Conservation (phyloP, 2,329 filamentous ascomycete species). For the Talaromyces sp. region DNA sequence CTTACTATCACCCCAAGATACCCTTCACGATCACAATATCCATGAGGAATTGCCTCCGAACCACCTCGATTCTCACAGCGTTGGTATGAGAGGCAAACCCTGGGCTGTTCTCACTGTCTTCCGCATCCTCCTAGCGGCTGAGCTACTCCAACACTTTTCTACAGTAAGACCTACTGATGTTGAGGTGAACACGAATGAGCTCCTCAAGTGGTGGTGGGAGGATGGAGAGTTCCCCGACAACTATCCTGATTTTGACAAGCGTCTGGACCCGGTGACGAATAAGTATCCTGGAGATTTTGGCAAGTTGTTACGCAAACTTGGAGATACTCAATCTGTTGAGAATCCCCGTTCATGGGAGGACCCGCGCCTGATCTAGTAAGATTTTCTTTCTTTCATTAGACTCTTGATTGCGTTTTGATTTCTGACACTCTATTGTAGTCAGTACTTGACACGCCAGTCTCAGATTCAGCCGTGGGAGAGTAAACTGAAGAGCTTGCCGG, state of each 20-base stretch:
- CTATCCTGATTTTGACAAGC: not conserved
- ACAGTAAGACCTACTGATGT: no score
- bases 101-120: not conserved
- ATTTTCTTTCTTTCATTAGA: not conserved
- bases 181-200: not conserved
- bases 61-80: not conserved
- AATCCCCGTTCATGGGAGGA: not conserved
- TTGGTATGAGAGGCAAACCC: not conserved
- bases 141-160: not conserved
- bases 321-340: not conserved
- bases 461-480: not conserved
- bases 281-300: not conserved
- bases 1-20: not conserved
- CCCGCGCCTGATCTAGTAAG: not conserved
- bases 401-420: not conserved
- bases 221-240: not conserved
- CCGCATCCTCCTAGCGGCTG: not conserved
- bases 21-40: not conserved
- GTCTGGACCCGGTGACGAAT: no score
- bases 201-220: not conserved
- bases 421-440: not conserved
- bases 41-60: not conserved
- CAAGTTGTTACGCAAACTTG: not conserved
- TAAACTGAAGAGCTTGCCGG: not conserved
- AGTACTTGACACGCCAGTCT: not conserved